These are phyloP conservation scores for Triticum turgidum DNA, from an alignment of 176 grass and related monocot genomes.

Conservation along the genomic window DNA sequence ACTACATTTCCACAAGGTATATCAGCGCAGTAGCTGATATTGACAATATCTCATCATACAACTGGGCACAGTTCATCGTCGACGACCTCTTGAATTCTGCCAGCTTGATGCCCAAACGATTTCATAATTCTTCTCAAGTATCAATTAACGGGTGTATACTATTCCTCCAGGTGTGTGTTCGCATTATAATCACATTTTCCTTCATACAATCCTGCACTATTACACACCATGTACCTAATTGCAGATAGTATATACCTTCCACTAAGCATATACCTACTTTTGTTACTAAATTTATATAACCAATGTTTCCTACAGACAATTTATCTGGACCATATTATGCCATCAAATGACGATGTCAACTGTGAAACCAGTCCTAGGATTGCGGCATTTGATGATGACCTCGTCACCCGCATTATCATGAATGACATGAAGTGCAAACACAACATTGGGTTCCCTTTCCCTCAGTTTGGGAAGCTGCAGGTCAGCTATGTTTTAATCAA, in stretches of 20 bases:
- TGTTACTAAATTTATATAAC: too few species aligned
- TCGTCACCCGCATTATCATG: not conserved
- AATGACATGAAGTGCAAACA: not conserved
- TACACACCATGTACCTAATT: too few species aligned
- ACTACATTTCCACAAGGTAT: not conserved
- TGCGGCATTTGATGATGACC: not conserved
- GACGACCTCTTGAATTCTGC: not conserved
- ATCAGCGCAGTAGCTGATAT: not conserved
- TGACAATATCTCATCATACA: not conserved
- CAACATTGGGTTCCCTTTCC: not conserved
- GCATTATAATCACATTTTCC: not conserved
- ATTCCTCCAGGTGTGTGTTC: not conserved
- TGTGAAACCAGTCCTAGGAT: not conserved
- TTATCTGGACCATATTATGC: not conserved
- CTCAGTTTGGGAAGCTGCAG: not conserved
- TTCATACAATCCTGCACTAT: not conserved
- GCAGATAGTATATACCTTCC: too few species aligned
- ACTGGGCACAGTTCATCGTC: not conserved
- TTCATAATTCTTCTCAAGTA: not conserved
- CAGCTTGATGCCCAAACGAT: not conserved
- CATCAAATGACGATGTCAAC: not conserved
- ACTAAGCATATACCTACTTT: too few species aligned
- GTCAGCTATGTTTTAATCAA: not conserved
- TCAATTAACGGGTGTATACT: not conserved
- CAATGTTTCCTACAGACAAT: not conserved